Evolutionary conservation across 768 basidiomycete genomes (phyloP).

Genomic region (Gloeophyllum trabeum): DNA sequence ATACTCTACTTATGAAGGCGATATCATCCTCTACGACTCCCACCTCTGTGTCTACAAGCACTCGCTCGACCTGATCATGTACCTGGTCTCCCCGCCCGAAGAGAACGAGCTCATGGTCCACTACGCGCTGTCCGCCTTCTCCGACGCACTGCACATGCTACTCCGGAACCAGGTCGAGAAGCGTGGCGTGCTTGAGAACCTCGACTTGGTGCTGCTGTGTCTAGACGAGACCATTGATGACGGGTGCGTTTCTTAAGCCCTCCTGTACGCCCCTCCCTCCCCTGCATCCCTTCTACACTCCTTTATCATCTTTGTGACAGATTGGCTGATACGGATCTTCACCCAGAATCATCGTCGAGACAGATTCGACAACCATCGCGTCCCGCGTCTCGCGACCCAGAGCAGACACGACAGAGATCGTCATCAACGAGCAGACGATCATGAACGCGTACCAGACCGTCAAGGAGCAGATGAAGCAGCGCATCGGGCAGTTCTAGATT

Average conservation of each 20-base stretch:
- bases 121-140: slow-evolving; percentile 70
- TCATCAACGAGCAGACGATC: slow-evolving; percentile 97
- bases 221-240: slow-evolving; percentile 97
- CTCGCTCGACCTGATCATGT: slow-evolving; percentile 91
- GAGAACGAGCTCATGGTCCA: slow-evolving; percentile 98
- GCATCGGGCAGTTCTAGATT: slow-evolving; percentile 69
- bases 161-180: slow-evolving; percentile 93
- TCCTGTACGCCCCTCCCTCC: neutral
- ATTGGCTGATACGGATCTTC: neutral
- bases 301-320: neutral
- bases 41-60: slow-evolving; percentile 92
- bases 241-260: no score
- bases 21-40: slow-evolving; percentile 85
- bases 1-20: slow-evolving; percentile 39
- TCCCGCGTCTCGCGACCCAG: slow-evolving; percentile 87
- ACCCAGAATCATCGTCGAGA: slow-evolving; percentile 93
- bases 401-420: slow-evolving; percentile 90
- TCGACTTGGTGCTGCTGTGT: slow-evolving; percentile 86
- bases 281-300: neutral
- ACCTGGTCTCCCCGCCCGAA: slow-evolving; percentile 75
- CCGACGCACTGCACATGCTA: slow-evolving; percentile 78
- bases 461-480: slow-evolving; percentile 74
- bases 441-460: slow-evolving; percentile 89
- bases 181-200: slow-evolving; percentile 84
- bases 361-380: slow-evolving; percentile 91